These are phyloP conservation scores for Ophiocordyceps unilateralis DNA, from an alignment of 2,329 filamentous ascomycete genomes.

Conservation along the genomic window DNA sequence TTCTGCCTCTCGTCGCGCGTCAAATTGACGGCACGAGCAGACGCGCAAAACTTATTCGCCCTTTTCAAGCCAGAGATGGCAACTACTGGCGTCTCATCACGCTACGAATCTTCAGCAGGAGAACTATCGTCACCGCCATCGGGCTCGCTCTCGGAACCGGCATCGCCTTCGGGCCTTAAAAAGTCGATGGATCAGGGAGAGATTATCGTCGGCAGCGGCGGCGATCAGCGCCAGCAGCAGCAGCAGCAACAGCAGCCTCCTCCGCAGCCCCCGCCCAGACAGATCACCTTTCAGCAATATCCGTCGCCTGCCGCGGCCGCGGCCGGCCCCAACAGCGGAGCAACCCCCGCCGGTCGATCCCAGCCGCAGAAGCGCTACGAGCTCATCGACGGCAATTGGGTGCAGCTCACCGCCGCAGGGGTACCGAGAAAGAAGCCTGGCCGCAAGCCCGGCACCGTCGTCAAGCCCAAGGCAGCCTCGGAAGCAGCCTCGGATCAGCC, in stretches of 20 bases:
- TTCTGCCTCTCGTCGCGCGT: neutral
- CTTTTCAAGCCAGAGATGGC: constrained; percentile 8
- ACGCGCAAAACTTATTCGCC: neutral
- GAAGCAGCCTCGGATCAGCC: constrained; percentile 19
- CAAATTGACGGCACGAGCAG: neutral
- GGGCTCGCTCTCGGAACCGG: constrained; percentile 30
- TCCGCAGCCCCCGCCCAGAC: constrained; percentile 3
- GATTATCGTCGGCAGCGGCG: constrained; percentile 26
- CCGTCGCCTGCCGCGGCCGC: constrained; percentile 8
- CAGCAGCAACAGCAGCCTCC: constrained; percentile 10
- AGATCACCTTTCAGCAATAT: constrained; percentile 12
- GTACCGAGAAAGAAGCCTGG: constrained; percentile 46
- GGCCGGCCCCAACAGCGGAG: neutral
- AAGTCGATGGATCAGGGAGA: constrained; percentile 25
- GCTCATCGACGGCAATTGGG: constrained; percentile 21
- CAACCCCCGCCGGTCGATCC: neutral
- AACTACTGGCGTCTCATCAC: constrained; percentile 14
- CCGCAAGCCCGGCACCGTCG: constrained; percentile 42
- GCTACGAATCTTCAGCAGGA: constrained; percentile 28
- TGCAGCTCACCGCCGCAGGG: constrained; percentile 38
- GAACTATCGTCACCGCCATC: constrained; percentile 35
- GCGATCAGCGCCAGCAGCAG: too few species aligned
- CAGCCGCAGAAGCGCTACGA: constrained; percentile 14
- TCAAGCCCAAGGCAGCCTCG: constrained; percentile 23
- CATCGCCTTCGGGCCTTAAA: constrained; percentile 21